Evolutionary conservation across 148 eudicot species (phyloP).

Genomic region (Cornus suecica): DNA sequence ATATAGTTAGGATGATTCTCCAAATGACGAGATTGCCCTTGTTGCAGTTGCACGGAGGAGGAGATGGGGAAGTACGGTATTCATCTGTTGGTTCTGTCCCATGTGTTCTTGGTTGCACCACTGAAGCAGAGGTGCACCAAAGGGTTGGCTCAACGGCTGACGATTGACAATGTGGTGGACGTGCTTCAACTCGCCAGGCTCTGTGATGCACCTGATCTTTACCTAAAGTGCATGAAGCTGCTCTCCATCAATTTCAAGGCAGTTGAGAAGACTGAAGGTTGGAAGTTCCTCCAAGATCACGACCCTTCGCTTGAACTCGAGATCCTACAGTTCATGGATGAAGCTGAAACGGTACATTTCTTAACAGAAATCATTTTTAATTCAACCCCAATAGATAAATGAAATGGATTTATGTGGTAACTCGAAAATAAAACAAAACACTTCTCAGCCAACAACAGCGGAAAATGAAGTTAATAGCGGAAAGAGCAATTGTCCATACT

Average conservation of each 20-base stretch:
- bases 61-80: conserved; percentile 79
- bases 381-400: no score
- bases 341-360: conserved; percentile 60
- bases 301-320: conserved; percentile 89
- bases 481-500: no score
- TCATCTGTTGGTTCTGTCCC: conserved; percentile 77
- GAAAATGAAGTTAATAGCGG: no score
- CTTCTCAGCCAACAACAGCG: no score
- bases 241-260: conserved; percentile 46
- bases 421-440: no score
- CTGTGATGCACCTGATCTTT: conserved; percentile 86
- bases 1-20: no score
- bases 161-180: conserved; percentile 69
- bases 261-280: conserved; percentile 77
- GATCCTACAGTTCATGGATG: conserved; percentile 86
- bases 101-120: conserved; percentile 70
- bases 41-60: conserved; percentile 64
- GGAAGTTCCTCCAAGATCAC: conserved; percentile 71
- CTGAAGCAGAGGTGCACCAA: conserved; percentile 80
- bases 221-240: conserved; percentile 67
- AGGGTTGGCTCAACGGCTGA: conserved; percentile 45
- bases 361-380: not conserved
- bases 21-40: conserved; percentile 4
- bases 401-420: no score
- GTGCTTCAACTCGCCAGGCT: conserved; percentile 75